Base-by-base conservation (phyloP, 352 stramenopile species). In the Paralagenidium karlingii region DNA sequence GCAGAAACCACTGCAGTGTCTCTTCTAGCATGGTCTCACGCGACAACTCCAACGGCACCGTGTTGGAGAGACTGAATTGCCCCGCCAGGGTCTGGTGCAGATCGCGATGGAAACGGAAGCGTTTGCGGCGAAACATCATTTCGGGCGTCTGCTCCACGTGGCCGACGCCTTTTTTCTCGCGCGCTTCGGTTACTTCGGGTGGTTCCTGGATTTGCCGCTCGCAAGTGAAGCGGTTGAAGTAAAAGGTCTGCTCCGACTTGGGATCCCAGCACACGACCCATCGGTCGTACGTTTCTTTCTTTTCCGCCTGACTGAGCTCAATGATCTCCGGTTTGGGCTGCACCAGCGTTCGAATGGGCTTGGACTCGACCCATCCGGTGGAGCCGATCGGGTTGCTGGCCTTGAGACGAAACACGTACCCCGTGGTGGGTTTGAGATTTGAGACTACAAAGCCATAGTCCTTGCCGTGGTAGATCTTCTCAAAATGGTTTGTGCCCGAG, bases 221-320 rank as follows among this genome's bases (percentile, higher is more conserved):
- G 25, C 67, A 77, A 3, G 73, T 86, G 21, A 75, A 84, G 49
- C 81, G 81, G 55, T 94, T 88, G 56, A 91, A 94, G 54, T 79
- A 94, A 48, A 94, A 94, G 0, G 90, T 68, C 42, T 85, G 59
- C 45, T 92, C 76, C 8, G 74, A 63, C 46, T 79, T 82, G 24
- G 63, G 63, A 26, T 94, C 81, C 81, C 81, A 94, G 57, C 78
- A 94, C 45, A 87, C 75, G 8, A 91, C 64, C 81, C 81, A 94
- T 0, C 63, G 63, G 34, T 82, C 62, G 32, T 66, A 70, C 0
- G 33, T 34, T 12, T 40, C 32, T 12, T 32, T 59, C 33, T 68
- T 47, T 29, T 78, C 74, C 0, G 33, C 44, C 21, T 18, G 58
- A 24, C 53, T 63, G 8, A 88, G 60, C 25, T 84, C 69, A 16